Percentiles rank a stretch among this genome's conserved stretches.
Evolutionary conservation across 306 rosid species (phyloP).

Genomic region (Pterocarpus macrocarpus): DNA sequence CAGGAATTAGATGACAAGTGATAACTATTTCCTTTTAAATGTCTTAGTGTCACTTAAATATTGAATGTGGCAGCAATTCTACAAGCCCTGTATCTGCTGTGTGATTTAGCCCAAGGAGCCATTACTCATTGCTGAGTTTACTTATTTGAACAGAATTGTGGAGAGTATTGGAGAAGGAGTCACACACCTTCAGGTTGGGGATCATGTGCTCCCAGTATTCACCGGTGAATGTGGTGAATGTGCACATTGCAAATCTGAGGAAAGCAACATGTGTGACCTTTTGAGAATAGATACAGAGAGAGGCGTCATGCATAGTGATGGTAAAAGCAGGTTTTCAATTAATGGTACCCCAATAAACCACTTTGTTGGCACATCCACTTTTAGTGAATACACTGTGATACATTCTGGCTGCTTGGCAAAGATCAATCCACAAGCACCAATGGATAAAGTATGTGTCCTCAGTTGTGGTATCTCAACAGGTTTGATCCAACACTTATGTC

Average conservation of each 20-base stretch:
- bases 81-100: not conserved
- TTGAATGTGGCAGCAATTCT: not conserved
- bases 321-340: constrained; percentile 52
- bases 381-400: constrained; percentile 56
- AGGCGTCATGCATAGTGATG: constrained; percentile 56
- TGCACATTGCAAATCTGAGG: constrained; percentile 54
- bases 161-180: constrained; percentile 57
- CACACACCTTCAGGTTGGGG: constrained; percentile 43
- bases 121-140: not conserved
- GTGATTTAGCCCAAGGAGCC: not conserved
- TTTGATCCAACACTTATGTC: not conserved
- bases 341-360: constrained; percentile 51
- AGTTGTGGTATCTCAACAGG: constrained; percentile 60
- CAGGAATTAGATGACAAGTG: not conserved
- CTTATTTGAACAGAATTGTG: constrained; percentile 41
- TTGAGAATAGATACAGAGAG: constrained; percentile 48
- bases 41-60: not conserved
- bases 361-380: constrained; percentile 56
- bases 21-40: not conserved
- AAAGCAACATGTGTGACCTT: constrained; percentile 58
- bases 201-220: constrained; percentile 59
- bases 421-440: constrained; percentile 53
- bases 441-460: constrained; percentile 57
- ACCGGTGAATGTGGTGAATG: constrained; percentile 55
- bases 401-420: constrained; percentile 56